These are phyloP conservation scores for Paecilomyces formosus DNA, from an alignment of 2,329 filamentous ascomycete species.

Conservation along the genomic window DNA sequence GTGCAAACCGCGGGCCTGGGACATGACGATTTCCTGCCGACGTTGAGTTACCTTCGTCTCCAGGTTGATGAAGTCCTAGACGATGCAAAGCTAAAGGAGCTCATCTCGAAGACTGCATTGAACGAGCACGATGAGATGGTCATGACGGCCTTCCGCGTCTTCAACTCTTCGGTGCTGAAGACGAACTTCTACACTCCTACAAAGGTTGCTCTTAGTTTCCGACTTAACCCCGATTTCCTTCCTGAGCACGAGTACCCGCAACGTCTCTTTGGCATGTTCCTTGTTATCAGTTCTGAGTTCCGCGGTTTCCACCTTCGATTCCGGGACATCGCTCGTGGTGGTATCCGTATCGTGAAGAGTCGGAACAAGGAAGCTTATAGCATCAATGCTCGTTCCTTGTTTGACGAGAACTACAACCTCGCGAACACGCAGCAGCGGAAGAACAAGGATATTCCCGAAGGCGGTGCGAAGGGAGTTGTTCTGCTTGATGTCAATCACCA, in stretches of 20 bases:
- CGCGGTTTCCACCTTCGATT: conserved; percentile 96
- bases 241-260: conserved; percentile 89
- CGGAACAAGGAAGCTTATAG: conserved; percentile 90
- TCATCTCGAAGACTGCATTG: conserved; percentile 69
- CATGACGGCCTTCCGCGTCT: conserved; percentile 91
- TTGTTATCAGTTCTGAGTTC: conserved; percentile 94
- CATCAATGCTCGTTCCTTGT: conserved; percentile 93
- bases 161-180: conserved; percentile 90
- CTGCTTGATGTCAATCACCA: conserved; percentile 90
- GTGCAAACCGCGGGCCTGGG: conserved; percentile 55
- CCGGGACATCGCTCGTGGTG: conserved; percentile 91
- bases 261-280: conserved; percentile 94
- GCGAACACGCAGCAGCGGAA: conserved; percentile 98
- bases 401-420: conserved; percentile 97
- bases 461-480: conserved; percentile 95
- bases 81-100: conserved; percentile 63
- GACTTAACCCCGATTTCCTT: conserved; percentile 72
- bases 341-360: conserved; percentile 98
- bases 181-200: conserved; percentile 98
- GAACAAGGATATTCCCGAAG: conserved; percentile 99
- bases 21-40: conserved; percentile 62
- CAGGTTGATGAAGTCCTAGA: conserved; percentile 68
- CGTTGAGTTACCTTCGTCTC: conserved; percentile 59
- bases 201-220: conserved; percentile 96
- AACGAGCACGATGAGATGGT: conserved; percentile 98